Evolutionary conservation across 1,284 basidiomycete genomes (phyloP).

Genomic region (Phlebopus sp.): DNA sequence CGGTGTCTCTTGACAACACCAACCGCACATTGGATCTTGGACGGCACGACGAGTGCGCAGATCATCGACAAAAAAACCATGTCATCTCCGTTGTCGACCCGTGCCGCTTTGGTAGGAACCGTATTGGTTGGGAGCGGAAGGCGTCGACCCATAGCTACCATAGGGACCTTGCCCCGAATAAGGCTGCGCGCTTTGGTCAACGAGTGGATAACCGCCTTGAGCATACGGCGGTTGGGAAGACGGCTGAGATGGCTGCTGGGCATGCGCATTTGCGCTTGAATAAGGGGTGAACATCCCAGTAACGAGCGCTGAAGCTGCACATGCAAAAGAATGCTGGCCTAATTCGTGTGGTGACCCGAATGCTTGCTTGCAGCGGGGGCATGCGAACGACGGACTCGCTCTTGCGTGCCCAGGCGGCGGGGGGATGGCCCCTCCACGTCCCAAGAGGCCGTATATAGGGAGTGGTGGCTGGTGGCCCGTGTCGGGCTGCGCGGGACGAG

Average conservation of each 20-base stretch:
- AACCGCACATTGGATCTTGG: background rate
- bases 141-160: background rate
- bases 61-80: background rate
- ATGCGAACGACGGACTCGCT: background rate
- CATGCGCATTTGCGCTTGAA: background rate
- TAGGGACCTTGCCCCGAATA: background rate
- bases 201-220: background rate
- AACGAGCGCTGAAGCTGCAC: constrained; percentile 10
- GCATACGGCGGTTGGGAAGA: background rate
- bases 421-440: background rate
- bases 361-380: constrained; percentile 6
- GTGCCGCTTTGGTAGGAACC: background rate
- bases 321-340: constrained; percentile 4
- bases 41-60: background rate
- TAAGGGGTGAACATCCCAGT: constrained; percentile 13
- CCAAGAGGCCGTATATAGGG: background rate
- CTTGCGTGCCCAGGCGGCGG: background rate
- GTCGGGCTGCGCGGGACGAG: background rate
- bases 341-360: constrained; percentile 4
- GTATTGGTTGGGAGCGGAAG: background rate
- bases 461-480: background rate
- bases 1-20: background rate
- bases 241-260: background rate
- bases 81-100: background rate
- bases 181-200: background rate